Base-by-base conservation (phyloP, 2,329 filamentous ascomycete species). In the Zarea fungicola region DNA sequence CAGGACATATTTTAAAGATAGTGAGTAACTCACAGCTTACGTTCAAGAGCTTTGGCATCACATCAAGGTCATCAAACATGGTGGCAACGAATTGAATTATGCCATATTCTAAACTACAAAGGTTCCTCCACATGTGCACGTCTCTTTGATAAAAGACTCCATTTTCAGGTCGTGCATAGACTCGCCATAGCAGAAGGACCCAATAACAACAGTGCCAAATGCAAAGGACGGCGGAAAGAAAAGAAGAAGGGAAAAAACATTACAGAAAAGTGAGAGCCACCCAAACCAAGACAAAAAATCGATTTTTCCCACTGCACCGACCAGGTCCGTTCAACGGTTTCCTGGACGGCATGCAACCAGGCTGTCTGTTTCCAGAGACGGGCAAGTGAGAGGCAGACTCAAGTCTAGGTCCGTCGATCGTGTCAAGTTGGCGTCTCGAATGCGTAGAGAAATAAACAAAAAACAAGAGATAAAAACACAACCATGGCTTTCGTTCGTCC, bases 301-400 rank as follows among this genome's bases (percentile, higher is more conserved):
- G 46, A 36, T 42, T 18, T 42, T 23, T 23, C 37, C 31, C 46
- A 48, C 46, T 42, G 46, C 46, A 31, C 46, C 2, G 39, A 35
- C 37, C 39, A 42, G 36, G 46, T 48, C 46, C 46, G 46, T 48
- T 48, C 46, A 48, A 48, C 46, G 46, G 46, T 35, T 48, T 19
- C 37, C 39, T 36, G 39, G 29, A 42, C 46, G 39, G 46, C 41
- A 45, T 22, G 48, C 48, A 45, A 50, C 48, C 48, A 50, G 48
- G 48, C 48, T 19, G 48, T 50, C 42, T 44, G 41, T 50, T 50
- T 44, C 48, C 42, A 43, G 48, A 45, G 42, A 50, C 48, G 41
- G 42, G 48, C 48, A 50, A 28, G 41, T 35, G 35, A 34, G 28
- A 44, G n/a, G 37, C 23, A 40, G 28, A 48, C 44, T 21, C n/a